Percentiles rank a stretch among this genome's conserved stretches.
phyloP scores from a whole-genome alignment of 495 filamentous ascomycete genomes.

The Neurospora sp. region DNA sequence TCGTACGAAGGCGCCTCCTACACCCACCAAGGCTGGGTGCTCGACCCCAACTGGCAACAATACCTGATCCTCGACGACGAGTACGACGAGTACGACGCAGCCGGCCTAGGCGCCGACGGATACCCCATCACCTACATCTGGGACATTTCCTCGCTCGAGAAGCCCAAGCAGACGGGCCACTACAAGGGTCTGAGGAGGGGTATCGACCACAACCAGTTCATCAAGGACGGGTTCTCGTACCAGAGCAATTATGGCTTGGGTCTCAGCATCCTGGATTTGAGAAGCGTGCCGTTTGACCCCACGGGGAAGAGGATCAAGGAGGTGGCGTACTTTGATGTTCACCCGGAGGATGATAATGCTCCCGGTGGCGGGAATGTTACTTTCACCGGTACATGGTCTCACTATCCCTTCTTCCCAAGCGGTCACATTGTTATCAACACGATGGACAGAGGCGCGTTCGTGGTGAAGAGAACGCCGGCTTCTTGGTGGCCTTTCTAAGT shows the following conservation, averaged over 20 bases:
- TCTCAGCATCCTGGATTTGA: conserved; percentile 40
- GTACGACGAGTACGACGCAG: conserved; percentile 37
- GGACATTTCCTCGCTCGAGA: conserved; percentile 39
- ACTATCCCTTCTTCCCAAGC: conserved; percentile 41
- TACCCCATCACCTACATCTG: conserved; percentile 44
- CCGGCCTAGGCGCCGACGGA: conserved; percentile 30
- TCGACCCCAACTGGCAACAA: conserved; percentile 28
- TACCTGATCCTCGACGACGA: conserved; percentile 49
- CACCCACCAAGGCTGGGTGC: conserved; percentile 46
- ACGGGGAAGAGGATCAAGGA: conserved; percentile 31
- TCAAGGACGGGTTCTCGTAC: conserved; percentile 36
- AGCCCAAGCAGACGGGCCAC: conserved; percentile 40
- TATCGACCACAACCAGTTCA: conserved; percentile 51
- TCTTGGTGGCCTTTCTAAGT: neutral
- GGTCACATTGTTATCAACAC: conserved; percentile 46
- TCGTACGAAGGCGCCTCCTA: conserved; percentile 42
- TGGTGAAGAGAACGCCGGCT: conserved; percentile 25
- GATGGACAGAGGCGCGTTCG: conserved; percentile 44
- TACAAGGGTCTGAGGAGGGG: conserved; percentile 30
- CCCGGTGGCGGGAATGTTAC: conserved; percentile 27
- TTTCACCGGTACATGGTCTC: conserved; percentile 44
- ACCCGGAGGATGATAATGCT: conserved; percentile 44
- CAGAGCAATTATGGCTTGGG: conserved; percentile 47
- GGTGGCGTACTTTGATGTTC: conserved; percentile 43
- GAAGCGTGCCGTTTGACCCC: conserved; percentile 27